A percentile compares a stretch with the other conserved stretches of the same genome.
phyloP scores from a whole-genome alignment of 1,139 yeast genomes.

The Yamadazyma kanchanaburiensis region DNA sequence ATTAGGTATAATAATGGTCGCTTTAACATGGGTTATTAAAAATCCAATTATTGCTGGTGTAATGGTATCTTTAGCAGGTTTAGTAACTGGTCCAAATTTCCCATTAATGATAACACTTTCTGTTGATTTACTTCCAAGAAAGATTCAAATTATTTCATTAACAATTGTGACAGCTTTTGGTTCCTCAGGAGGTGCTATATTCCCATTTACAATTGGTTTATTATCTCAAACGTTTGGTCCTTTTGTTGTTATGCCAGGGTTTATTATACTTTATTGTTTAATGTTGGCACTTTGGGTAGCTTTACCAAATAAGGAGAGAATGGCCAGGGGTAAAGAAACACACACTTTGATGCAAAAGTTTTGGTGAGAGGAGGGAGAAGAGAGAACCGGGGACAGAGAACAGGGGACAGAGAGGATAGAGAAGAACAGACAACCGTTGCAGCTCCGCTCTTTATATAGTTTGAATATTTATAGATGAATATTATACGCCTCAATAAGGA shows the following conservation, averaged over 20 bases:
- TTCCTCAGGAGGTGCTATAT: slow-evolving; percentile 57
- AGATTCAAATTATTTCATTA: slow-evolving; percentile 50
- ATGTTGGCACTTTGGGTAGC: slow-evolving; percentile 43
- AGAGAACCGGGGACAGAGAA: too few relatives aligned
- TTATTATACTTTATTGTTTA: slow-evolving; percentile 34
- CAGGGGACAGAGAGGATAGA: too few relatives aligned
- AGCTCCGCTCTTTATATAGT: too few relatives aligned
- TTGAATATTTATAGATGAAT: too few relatives aligned
- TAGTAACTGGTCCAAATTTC: slow-evolving; percentile 52
- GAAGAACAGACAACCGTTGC: too few relatives aligned
- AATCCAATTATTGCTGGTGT: slow-evolving; percentile 40
- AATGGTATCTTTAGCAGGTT: slow-evolving; percentile 45
- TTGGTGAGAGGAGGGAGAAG: slow-evolving; percentile 15
- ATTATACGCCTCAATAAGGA: too few relatives aligned
- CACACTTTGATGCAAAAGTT: slow-evolving; percentile 17
- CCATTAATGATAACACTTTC: slow-evolving; percentile 51
- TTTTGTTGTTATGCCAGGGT: slow-evolving; percentile 53
- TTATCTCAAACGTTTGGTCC: slow-evolving; percentile 51
- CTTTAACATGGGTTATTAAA: slow-evolving; percentile 47
- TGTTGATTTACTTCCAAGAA: slow-evolving; percentile 48
- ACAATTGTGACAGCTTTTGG: slow-evolving; percentile 61
- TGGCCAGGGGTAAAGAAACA: slow-evolving; percentile 10
- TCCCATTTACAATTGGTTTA: slow-evolving; percentile 56
- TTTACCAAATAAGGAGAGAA: slow-evolving; percentile 38
- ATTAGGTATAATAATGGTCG: slow-evolving; percentile 32